A percentile compares a stretch with the other conserved stretches of the same genome.
Conservation (phyloP, 768 basidiomycete species). For the Leccinum subtestaceum region DNA sequence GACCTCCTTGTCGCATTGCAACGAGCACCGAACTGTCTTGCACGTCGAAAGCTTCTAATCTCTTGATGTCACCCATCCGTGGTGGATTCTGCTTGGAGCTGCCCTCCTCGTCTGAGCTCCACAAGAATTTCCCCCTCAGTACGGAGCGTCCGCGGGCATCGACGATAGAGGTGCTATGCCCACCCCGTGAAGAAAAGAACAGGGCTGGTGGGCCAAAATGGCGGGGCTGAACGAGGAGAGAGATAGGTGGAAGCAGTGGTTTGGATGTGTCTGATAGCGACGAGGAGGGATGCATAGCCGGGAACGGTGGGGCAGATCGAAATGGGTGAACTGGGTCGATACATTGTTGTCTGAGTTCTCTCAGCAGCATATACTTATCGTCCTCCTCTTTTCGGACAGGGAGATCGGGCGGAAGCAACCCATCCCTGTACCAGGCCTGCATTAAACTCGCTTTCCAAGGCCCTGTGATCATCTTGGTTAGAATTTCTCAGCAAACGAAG, state of each 20-base stretch:
- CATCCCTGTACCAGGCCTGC: conserved; percentile 89
- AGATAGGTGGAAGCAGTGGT: conserved; percentile 68
- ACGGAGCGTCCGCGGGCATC: conserved; percentile 85
- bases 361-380: conserved; percentile 60
- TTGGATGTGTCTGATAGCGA: conserved; percentile 40
- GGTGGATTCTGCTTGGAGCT: conserved; percentile 35
- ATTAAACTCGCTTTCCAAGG: conserved; percentile 87
- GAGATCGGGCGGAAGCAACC: conserved; percentile 75
- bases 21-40: conserved; percentile 73
- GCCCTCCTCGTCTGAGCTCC: conserved; percentile 65
- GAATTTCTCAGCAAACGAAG: neutral
- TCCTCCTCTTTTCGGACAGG: conserved; percentile 80
- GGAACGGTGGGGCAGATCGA: conserved; percentile 43
- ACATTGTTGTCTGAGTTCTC: conserved; percentile 73
- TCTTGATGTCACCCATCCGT: conserved; percentile 79
- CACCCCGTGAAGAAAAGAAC: conserved; percentile 86
- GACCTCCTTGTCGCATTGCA: conserved; percentile 82
- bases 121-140: conserved; percentile 73
- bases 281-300: conserved; percentile 29
- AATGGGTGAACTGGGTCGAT: conserved; percentile 84
- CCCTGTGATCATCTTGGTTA: conserved; percentile 41
- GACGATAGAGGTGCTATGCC: conserved; percentile 84
- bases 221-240: conserved; percentile 70
- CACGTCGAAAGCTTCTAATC: conserved; percentile 79
- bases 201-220: conserved; percentile 86